phyloP scores from a whole-genome alignment of 257 asterid species.

The Henckelia pumila region DNA sequence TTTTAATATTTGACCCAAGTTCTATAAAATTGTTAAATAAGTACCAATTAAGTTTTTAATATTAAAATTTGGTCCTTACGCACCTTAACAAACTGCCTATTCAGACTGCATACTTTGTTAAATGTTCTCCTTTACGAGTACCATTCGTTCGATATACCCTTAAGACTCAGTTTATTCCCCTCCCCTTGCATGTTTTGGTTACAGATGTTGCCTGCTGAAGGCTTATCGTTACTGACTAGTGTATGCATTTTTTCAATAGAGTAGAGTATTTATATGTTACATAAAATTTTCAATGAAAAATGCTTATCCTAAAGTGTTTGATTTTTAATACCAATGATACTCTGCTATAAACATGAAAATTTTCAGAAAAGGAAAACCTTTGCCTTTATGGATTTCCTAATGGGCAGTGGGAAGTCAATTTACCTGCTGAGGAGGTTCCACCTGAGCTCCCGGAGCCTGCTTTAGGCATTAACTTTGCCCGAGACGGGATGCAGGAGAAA shows the following conservation, averaged over 20 bases:
- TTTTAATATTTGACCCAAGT: too few relatives aligned
- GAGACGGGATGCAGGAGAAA: constrained; percentile 47
- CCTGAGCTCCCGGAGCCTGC: constrained; percentile 54
- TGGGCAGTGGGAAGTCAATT: constrained; percentile 44
- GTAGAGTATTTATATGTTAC: background rate
- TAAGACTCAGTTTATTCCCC: background rate
- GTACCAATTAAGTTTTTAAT: too few relatives aligned
- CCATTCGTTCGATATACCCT: background rate
- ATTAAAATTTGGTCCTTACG: too few relatives aligned
- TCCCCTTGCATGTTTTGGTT: background rate
- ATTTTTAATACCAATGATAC: background rate
- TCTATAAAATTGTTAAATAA: too few relatives aligned
- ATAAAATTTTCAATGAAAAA: too few relatives aligned
- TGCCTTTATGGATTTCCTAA: constrained; percentile 44
- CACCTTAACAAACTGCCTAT: background rate
- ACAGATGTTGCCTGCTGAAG: background rate
- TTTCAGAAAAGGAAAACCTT: constrained; percentile 43
- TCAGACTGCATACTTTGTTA: background rate
- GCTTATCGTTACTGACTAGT: background rate
- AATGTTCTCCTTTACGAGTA: background rate
- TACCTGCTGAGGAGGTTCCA: constrained; percentile 49
- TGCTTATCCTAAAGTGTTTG: background rate
- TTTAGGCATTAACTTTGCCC: constrained; percentile 45
- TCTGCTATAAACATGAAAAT: background rate
- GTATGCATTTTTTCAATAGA: background rate